Evolutionary conservation across 2,329 filamentous ascomycete genomes (phyloP).

Genomic region (Aaosphaeria arxii): DNA sequence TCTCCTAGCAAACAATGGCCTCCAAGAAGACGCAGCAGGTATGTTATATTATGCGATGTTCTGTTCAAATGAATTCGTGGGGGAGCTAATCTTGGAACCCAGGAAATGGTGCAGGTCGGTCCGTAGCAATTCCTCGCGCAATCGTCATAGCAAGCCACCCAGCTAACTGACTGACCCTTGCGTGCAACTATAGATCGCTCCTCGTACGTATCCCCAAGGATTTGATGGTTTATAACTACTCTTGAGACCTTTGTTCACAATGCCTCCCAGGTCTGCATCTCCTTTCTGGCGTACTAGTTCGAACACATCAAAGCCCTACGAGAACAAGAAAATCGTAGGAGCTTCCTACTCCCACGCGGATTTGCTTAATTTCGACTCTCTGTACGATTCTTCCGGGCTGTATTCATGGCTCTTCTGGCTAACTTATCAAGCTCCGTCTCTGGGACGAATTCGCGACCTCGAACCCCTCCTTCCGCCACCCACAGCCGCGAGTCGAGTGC

Average conservation of each 20-base stretch:
- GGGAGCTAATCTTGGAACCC: conserved; percentile 10
- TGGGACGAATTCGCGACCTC: conserved; percentile 63
- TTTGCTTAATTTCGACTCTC: conserved; percentile 79
- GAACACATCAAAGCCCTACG: conserved; percentile 45
- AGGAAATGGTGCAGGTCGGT: conserved; percentile 99
- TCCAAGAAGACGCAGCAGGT: conserved; percentile 47
- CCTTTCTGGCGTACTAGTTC: conserved; percentile 77
- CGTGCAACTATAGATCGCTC: conserved; percentile 30
- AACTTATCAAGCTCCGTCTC: conserved; percentile 54
- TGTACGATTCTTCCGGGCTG: conserved; percentile 54
- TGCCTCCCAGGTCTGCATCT: conserved; percentile 65
- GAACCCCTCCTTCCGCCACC: conserved; percentile 68
- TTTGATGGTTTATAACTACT: neutral
- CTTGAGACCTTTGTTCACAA: conserved; percentile 16
- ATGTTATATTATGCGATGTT: conserved; percentile 1
- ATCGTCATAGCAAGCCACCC: conserved; percentile 21
- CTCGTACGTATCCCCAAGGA: conserved; percentile 24
- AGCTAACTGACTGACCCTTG: conserved; percentile 35
- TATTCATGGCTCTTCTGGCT: conserved; percentile 4
- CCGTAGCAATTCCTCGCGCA: conserved; percentile 49
- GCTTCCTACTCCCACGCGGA: conserved; percentile 96
- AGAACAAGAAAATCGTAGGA: conserved; percentile 73
- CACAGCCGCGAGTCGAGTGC: conserved; percentile 57
- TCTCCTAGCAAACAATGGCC: conserved; percentile 33
- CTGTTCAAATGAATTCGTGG: no score